A percentile compares a stretch with the other conserved stretches of the same genome.
phyloP scores from a whole-genome alignment of 257 asterid species.

The Nyctanthes arbortristis region DNA sequence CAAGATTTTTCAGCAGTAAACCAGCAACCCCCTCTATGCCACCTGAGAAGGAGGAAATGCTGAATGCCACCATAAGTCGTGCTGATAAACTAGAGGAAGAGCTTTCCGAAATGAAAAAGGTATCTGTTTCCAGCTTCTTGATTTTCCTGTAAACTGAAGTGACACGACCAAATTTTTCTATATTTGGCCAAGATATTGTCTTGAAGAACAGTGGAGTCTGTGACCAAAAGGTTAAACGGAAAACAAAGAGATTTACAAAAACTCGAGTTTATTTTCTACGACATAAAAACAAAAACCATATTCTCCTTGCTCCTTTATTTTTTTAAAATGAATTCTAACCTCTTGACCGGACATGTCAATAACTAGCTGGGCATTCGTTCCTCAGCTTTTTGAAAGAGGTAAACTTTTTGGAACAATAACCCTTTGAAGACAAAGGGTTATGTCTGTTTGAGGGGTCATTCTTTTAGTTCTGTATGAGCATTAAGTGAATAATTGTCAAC shows the following conservation, averaged over 20 bases:
- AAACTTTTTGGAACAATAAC: background rate
- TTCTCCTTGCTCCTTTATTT: too few species aligned
- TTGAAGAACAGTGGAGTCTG: background rate
- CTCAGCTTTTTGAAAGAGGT: background rate
- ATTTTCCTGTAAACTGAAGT: background rate
- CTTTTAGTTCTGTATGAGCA: background rate
- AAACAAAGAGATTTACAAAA: background rate
- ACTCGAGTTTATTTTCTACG: too few species aligned
- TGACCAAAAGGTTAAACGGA: background rate
- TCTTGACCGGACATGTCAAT: too few species aligned
- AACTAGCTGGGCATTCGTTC: too few species aligned
- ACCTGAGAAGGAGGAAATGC: conserved; percentile 81
- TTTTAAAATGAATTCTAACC: too few species aligned
- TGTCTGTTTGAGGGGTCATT: background rate
- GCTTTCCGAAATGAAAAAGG: conserved; percentile 76
- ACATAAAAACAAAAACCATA: background rate
- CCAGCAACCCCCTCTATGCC: conserved; percentile 47
- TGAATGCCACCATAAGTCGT: conserved; percentile 59
- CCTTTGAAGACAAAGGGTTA: background rate
- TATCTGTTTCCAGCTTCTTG: conserved; percentile 14
- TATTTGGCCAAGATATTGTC: background rate
- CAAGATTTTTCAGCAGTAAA: conserved; percentile 47
- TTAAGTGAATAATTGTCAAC: background rate
- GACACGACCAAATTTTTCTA: background rate
- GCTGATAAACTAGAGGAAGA: conserved; percentile 80